Percentiles rank a stretch among this genome's conserved stretches.
phyloP scores from a whole-genome alignment of 257 asterid species.

The Nicotiana attenuata region DNA sequence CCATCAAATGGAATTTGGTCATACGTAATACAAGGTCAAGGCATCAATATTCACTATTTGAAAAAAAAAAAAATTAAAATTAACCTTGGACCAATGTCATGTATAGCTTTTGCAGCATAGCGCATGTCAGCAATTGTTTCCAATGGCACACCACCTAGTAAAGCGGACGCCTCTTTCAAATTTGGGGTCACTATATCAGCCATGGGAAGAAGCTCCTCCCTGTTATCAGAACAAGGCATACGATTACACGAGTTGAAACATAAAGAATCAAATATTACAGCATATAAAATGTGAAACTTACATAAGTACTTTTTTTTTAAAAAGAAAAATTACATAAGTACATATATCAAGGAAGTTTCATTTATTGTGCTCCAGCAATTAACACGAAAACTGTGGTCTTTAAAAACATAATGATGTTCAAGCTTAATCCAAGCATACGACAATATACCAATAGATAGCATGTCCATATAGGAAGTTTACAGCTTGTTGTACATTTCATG shows the following conservation, averaged over 20 bases:
- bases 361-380: neutral
- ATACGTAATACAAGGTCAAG: neutral
- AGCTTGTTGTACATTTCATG: neutral
- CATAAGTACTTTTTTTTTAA: neutral
- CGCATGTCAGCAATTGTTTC: conserved; percentile 83
- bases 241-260: neutral
- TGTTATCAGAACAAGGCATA: conserved; percentile 19
- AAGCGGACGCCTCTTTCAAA: conserved; percentile 78
- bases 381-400: neutral
- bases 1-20: neutral
- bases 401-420: neutral
- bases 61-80: conserved; percentile 11
- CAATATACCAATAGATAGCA: neutral
- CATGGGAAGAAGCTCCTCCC: conserved; percentile 89
- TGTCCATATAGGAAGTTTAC: neutral
- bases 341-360: neutral
- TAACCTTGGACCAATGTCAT: conserved; percentile 79
- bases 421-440: neutral
- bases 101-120: conserved; percentile 80
- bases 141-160: conserved; percentile 67
- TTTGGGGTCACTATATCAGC: conserved; percentile 94
- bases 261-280: neutral
- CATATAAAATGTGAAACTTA: neutral
- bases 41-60: neutral
- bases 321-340: neutral